These are phyloP conservation scores for Fusarium chlamydosporum DNA, from an alignment of 2,329 filamentous ascomycete species.

Conservation along the genomic window DNA sequence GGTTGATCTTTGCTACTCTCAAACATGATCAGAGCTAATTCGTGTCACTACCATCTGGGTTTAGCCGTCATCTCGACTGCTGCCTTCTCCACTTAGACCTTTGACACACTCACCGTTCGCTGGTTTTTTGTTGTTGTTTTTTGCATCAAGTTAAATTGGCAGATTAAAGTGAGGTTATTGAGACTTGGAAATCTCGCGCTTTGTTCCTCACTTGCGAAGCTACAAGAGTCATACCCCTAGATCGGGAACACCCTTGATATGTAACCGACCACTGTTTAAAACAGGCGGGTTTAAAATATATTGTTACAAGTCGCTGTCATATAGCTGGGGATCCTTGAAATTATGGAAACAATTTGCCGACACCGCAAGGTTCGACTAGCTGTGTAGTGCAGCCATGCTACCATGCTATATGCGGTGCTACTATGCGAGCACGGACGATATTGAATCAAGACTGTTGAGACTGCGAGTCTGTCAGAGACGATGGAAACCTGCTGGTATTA, in stretches of 20 bases:
- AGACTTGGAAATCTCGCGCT: not conserved
- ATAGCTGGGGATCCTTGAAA: constrained; percentile 9
- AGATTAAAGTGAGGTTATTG: not conserved
- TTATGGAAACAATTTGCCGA: constrained; percentile 32
- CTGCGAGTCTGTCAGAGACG: not conserved
- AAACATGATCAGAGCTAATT: constrained; percentile 41
- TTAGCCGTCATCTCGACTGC: constrained; percentile 30
- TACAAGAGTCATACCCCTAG: constrained; percentile 3
- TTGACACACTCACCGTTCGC: constrained; percentile 8
- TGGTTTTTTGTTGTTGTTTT: not conserved
- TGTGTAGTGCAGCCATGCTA: constrained; percentile 11
- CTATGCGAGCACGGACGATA: constrained; percentile 21
- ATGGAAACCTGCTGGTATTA: not conserved
- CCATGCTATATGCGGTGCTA: not conserved
- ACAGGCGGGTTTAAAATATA: constrained; percentile 12
- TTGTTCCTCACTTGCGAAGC: constrained; percentile 1
- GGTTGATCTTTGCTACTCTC: constrained; percentile 25
- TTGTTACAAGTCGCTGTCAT: constrained; percentile 12
- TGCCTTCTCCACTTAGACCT: constrained; percentile 2
- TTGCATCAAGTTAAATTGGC: not conserved
- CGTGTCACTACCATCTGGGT: constrained; percentile 30
- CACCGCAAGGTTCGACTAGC: constrained; percentile 18
- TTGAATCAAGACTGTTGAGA: constrained; percentile 9
- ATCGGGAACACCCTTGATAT: not conserved
- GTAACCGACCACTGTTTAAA: constrained; percentile 4